Evolutionary conservation across 805 yeast species (phyloP).

Genomic region (Grigorovia humatica): DNA sequence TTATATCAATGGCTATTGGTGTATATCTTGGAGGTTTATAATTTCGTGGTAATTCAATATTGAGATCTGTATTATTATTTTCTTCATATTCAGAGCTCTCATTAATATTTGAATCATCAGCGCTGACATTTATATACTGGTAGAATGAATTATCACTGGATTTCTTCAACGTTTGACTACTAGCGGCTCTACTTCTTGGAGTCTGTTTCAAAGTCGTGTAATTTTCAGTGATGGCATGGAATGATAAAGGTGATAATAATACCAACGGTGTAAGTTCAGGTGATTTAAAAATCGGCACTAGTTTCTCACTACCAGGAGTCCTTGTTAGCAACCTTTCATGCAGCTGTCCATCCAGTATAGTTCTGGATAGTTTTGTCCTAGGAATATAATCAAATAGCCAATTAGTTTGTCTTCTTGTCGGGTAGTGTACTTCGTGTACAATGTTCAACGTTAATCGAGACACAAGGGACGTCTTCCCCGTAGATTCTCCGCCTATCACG

Average conservation of each 20-base stretch:
- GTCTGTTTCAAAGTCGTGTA: slow-evolving; percentile 13
- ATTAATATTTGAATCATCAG: not conserved
- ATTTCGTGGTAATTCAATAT: slow-evolving; percentile 12
- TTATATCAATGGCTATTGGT: slow-evolving; percentile 55
- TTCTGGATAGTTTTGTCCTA: slow-evolving; percentile 27
- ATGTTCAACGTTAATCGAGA: slow-evolving; percentile 38
- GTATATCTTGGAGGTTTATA: slow-evolving; percentile 43
- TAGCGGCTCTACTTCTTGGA: slow-evolving; percentile 10
- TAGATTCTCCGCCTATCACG: slow-evolving; percentile 46
- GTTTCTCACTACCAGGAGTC: slow-evolving; percentile 21
- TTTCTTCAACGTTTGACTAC: slow-evolving; percentile 5
- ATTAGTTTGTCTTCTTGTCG: slow-evolving; percentile 54
- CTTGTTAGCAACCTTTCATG: slow-evolving; percentile 31
- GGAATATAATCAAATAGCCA: slow-evolving; percentile 48
- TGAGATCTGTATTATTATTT: not conserved
- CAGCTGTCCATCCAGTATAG: slow-evolving; percentile 39
- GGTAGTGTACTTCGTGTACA: slow-evolving; percentile 62
- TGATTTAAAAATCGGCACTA: slow-evolving; percentile 24
- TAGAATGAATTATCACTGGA: not conserved
- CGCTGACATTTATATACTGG: not conserved
- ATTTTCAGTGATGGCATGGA: slow-evolving; percentile 26
- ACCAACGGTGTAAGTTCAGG: slow-evolving; percentile 24
- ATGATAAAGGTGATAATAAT: slow-evolving; percentile 31
- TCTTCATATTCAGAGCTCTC: not conserved
- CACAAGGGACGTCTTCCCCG: slow-evolving; percentile 53